Percentiles rank a stretch among this genome's conserved stretches.
Conservation (phyloP, 179 eudicot species). For the Drosera spatulata region DNA sequence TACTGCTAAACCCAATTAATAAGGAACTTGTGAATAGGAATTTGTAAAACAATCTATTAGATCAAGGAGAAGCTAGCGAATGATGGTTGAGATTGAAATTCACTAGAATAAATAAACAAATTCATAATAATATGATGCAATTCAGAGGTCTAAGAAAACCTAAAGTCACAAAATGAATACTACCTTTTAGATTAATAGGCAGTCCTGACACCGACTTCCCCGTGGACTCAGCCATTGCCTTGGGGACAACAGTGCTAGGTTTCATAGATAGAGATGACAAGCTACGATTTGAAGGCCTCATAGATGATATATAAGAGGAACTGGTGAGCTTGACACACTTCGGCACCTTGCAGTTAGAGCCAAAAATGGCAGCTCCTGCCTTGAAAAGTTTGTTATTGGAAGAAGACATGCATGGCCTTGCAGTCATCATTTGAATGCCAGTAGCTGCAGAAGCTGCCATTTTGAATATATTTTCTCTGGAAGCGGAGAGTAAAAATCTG, state of each 20-base stretch:
- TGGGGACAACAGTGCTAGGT: conserved; percentile 28
- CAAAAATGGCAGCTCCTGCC: conserved; percentile 29
- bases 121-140: neutral
- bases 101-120: neutral
- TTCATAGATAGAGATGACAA: conserved; percentile 29
- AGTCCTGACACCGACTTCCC: conserved; percentile 56
- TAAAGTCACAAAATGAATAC: conserved; percentile 1
- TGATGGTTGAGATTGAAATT: neutral
- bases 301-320: conserved; percentile 36
- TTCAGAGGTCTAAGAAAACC: neutral
- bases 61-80: too few species aligned
- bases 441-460: conserved; percentile 71
- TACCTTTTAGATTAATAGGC: conserved; percentile 71
- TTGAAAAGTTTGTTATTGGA: conserved; percentile 28
- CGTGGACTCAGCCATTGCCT: conserved; percentile 61
- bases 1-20: too few species aligned
- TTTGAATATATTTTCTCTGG: neutral
- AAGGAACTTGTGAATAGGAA: too few species aligned
- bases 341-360: conserved; percentile 16
- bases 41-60: too few species aligned
- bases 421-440: conserved; percentile 53
- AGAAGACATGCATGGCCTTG: conserved; percentile 32
- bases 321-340: conserved; percentile 49
- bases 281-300: conserved; percentile 29
- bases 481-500: conserved; percentile 1